Conservation (phyloP, 129 eudicot genomes). For the Calendula officinalis region DNA sequence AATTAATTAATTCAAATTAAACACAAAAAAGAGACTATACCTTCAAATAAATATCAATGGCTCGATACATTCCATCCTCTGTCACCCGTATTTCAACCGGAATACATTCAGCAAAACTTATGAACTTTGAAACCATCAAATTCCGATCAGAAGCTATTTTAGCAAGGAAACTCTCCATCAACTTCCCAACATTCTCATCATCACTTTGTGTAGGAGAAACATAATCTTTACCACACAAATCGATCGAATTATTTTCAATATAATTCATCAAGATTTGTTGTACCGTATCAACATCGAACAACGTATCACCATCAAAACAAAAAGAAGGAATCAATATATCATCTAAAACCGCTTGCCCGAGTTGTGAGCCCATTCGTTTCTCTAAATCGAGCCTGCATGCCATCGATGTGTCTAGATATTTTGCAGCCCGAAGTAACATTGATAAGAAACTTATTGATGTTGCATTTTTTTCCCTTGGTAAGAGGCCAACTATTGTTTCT, state of each 20-base stretch:
- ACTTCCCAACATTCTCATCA: slow-evolving; percentile 63
- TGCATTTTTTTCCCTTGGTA: slow-evolving; percentile 81
- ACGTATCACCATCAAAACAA: slow-evolving; percentile 63
- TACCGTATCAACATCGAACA: slow-evolving; percentile 89
- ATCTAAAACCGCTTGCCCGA: slow-evolving; percentile 79
- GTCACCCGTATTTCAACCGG: slow-evolving; percentile 64
- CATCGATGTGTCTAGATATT: slow-evolving; percentile 68
- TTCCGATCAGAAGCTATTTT: slow-evolving; percentile 86
- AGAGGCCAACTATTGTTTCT: slow-evolving; percentile 87
- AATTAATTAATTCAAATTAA: background rate
- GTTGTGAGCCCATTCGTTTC: slow-evolving; percentile 75
- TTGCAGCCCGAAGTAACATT: slow-evolving; percentile 82
- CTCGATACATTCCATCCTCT: slow-evolving; percentile 94
- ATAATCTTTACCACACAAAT: slow-evolving; percentile 24
- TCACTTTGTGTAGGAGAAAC: slow-evolving; percentile 41
- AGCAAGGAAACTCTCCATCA: slow-evolving; percentile 86
- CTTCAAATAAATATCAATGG: slow-evolving; percentile 92
- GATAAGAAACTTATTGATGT: slow-evolving; percentile 88
- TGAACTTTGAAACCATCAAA: slow-evolving; percentile 58
- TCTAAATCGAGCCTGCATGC: slow-evolving; percentile 87
- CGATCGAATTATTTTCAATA: slow-evolving; percentile 38
- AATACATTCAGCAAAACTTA: slow-evolving; percentile 58
- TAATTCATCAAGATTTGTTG: slow-evolving; percentile 62
- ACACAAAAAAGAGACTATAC: slow-evolving; percentile 33
- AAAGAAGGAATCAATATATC: slow-evolving; percentile 82